Percentiles rank a stretch among this genome's conserved stretches.
phyloP scores from a whole-genome alignment of 768 basidiomycete species.

The Rhizopogon salebrosus region DNA sequence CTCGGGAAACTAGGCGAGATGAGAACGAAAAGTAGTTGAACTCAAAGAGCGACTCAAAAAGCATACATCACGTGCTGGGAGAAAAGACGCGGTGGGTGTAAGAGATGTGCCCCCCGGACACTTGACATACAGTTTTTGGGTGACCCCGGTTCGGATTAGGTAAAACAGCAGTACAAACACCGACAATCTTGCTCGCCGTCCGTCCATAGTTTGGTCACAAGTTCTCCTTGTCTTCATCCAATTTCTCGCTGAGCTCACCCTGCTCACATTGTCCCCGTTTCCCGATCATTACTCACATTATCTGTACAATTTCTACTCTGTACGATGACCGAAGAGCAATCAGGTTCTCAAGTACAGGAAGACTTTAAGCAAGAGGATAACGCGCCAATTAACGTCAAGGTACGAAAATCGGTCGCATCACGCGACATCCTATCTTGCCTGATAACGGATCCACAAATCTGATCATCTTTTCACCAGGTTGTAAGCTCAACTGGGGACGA shows the following conservation, averaged over 20 bases:
- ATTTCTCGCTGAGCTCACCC: background rate
- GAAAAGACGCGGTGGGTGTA: no score
- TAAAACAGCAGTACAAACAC: constrained; percentile 3
- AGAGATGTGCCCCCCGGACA: no score
- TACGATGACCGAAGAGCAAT: constrained; percentile 53
- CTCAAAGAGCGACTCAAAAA: no score
- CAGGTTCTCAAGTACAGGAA: constrained; percentile 29
- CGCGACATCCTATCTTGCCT: background rate
- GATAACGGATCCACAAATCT: background rate
- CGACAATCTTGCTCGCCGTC: constrained; percentile 1
- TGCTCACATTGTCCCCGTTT: background rate
- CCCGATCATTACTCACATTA: background rate
- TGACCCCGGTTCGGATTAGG: background rate
- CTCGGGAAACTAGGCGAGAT: no score
- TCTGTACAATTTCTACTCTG: background rate
- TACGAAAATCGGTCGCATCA: constrained; percentile 24
- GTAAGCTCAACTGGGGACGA: constrained; percentile 75
- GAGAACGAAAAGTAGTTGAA: no score
- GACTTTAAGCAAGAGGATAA: constrained; percentile 53
- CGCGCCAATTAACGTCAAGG: constrained; percentile 77
- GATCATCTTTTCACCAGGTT: constrained; percentile 42
- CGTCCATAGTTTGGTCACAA: background rate
- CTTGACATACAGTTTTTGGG: background rate
- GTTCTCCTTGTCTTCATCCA: background rate
- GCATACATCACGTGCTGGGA: no score